Evolutionary conservation across 2,329 filamentous ascomycete genomes (phyloP), one percentile per base, ranked within the genome.

Genomic region (Ophiostoma quercus): DNA sequence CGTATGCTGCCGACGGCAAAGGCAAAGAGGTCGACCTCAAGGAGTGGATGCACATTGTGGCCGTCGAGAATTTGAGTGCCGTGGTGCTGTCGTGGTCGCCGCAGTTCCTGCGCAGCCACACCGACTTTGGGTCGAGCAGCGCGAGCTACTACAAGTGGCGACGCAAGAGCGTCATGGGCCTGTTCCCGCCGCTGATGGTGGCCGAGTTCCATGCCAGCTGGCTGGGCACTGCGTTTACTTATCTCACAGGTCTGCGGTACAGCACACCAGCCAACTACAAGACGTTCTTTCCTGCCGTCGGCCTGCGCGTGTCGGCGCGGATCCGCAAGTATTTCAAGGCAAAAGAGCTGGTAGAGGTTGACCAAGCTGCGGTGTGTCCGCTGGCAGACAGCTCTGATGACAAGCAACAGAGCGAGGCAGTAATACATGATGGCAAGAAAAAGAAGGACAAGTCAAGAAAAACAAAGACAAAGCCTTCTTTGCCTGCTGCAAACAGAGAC

Each of bases 21-120:
- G 82, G 82, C 0, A 73, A 75, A 1, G 77, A 80, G 37, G 74
- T 85, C 3, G 82, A 85, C 70, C 74, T 86, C 22, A 83, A 82
- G 67, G 81, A 84, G 69, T 86, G 84, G 84, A 85, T 85, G 83
- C 84, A 86, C 75, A 85, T 86, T 70, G 77, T 84, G 22, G 80
- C 79, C 1, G 82, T 86, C 39, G 84, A 86, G 72, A 84, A 81
- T 29, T 80, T 86, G 2, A 80, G 82, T 0, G 82, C 83, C 0
- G 75, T 80, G 1, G 83, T 85, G 0, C 76, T 86, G 1, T 82
- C 82, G 0, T 85, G 84, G 84, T 84, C 84, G 0, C 84, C 84
- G 0, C 80, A 82, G 0, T 80, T 84, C 73, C 75, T 85, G 11
- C 77, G 77, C 9, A 76, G 77, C 29, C 78, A 77, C 3, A 81